These are phyloP conservation scores for Reutealis trisperma DNA, from an alignment of 345 rosid species.

Conservation along the genomic window DNA sequence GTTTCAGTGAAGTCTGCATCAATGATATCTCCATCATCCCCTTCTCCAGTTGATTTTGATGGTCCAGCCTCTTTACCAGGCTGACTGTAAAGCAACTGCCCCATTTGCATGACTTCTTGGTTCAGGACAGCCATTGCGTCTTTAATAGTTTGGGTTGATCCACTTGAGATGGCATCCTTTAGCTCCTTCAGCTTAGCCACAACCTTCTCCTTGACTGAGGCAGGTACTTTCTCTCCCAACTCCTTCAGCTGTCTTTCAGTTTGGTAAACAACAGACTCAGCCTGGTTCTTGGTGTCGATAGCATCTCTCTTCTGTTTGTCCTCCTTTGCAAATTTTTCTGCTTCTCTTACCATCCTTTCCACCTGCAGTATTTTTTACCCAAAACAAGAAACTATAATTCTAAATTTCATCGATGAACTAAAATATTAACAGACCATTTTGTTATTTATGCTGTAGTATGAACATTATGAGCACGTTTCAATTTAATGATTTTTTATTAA, in stretches of 20 bases:
- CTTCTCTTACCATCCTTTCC: conserved; percentile 82
- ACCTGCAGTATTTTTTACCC: conserved; percentile 44
- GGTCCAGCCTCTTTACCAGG: conserved; percentile 40
- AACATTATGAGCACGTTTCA: no score
- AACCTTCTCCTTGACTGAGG: conserved; percentile 70
- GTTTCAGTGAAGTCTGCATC: neutral
- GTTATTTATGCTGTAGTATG: no score
- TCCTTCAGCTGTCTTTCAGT: conserved; percentile 85
- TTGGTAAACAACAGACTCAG: conserved; percentile 70
- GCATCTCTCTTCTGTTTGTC: conserved; percentile 92
- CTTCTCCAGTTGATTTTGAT: neutral
- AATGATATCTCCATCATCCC: neutral
- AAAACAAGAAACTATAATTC: neutral
- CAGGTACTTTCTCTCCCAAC: conserved; percentile 71
- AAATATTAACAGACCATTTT: no score
- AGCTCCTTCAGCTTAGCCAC: conserved; percentile 75
- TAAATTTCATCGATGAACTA: no score
- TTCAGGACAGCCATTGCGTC: conserved; percentile 71
- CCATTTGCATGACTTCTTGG: conserved; percentile 85
- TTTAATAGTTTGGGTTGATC: conserved; percentile 60
- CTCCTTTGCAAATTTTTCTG: conserved; percentile 81
- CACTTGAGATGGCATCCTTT: conserved; percentile 59
- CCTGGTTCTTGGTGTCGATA: conserved; percentile 81
- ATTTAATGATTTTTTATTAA: no score
- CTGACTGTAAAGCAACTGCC: conserved; percentile 70